Percentiles rank a stretch among this genome's conserved stretches.
These are phyloP conservation scores for Paramyrothecium sp. DNA, from an alignment of 2,329 filamentous ascomycete genomes.

Conservation along the genomic window DNA sequence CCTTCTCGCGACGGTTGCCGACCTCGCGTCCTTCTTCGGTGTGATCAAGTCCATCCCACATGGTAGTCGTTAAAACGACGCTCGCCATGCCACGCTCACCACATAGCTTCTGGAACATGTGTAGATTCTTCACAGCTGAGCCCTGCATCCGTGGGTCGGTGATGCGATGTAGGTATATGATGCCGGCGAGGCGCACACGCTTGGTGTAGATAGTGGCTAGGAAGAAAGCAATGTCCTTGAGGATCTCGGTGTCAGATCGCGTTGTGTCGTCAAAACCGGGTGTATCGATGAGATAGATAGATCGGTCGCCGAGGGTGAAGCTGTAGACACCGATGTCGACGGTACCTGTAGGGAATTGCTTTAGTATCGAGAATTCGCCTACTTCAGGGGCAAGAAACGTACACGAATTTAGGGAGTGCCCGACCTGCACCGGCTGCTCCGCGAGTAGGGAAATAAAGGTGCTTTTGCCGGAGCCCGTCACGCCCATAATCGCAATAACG, in stretches of 20 bases:
- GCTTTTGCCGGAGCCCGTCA: constrained; percentile 28
- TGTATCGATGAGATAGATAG: constrained; percentile 34
- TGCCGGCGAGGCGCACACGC: constrained; percentile 7
- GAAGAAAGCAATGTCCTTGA: constrained; percentile 32
- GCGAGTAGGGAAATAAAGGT: constrained; percentile 24
- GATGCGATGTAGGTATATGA: constrained; percentile 14
- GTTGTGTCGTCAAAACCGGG: constrained; percentile 42
- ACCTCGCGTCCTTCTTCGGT: not conserved
- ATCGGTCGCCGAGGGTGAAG: constrained; percentile 2
- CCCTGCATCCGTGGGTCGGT: constrained; percentile 12
- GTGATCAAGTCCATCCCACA: no score
- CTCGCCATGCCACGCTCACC: constrained; percentile 5
- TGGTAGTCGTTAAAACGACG: not conserved
- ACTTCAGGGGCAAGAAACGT: no score
- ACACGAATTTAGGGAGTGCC: constrained; percentile 15
- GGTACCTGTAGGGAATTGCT: not conserved
- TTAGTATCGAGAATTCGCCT: constrained; percentile 1
- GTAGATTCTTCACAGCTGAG: constrained; percentile 9
- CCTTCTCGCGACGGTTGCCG: not conserved
- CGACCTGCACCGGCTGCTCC: constrained; percentile 13
- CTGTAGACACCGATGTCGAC: not conserved
- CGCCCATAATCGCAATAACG: constrained; percentile 9
- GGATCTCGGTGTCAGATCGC: constrained; percentile 35
- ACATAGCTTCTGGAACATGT: constrained; percentile 9
- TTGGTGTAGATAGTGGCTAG: constrained; percentile 22